Evolutionary conservation across 495 filamentous ascomycete genomes (phyloP), one percentile per base, ranked within the genome.

Genomic region (Lasiosphaeria hispida): DNA sequence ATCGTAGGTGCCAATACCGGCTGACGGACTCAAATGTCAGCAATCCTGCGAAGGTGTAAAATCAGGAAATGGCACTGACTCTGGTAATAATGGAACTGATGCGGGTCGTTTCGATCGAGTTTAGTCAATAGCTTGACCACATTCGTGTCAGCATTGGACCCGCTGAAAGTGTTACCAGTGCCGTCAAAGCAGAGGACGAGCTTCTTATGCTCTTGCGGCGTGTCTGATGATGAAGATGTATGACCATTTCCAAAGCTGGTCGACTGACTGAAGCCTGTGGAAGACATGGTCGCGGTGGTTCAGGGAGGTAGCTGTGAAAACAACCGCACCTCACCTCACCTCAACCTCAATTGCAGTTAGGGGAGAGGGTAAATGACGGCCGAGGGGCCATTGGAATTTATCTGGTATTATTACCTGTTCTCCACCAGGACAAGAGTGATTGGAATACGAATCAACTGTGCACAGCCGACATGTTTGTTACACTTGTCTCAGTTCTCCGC

Each of bases 11-110:
- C 57, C 57, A 40, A 60, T 60, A 11, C 57, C 57, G 15, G 57
- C 57, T 60, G 35, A 39, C 23, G 23, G 23, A 2, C 23, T 5
- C 23, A 58, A 49, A 14, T 17, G 37, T 17, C 8, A 14, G 18
- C 11, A 18, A 43, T 10, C 1, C 43, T 33, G 30, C 3, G 11
- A 19, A 40, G 19, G 3, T 38, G 14, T 9, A 13, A 7, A 14
- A 11, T 13, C 23, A 7, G 10, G 15, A 35, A 10, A 9, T 3
- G 30, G 17, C 6, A 43, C 57, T 18, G 10, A 60, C 57, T 60
- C 19, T 60, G 57, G 11, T 60, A 60, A 51, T 60, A 60, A 18
- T 60, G 57, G n/a, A 60, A 60, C 35, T 60, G 57, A 11, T 48
- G n/a, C 11, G 57, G 57, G 23, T 51, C 30, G n/a, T 60, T 60